Evolutionary conservation across 148 eudicot species (phyloP), one percentile per base, ranked within the genome.

Genomic region (Vaccinium corymbosum): DNA sequence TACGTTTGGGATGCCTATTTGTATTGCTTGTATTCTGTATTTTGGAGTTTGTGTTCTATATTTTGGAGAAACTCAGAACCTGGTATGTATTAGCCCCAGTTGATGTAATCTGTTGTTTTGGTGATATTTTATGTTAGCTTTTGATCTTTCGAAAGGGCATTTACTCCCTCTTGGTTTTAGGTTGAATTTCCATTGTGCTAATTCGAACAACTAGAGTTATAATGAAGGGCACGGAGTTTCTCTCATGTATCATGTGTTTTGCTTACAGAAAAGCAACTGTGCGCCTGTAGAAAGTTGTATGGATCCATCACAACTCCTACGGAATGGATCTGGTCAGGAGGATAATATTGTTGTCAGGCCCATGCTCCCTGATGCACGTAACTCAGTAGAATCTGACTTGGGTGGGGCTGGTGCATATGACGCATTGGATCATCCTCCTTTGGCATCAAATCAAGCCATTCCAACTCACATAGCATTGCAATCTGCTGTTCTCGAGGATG

Each of bases 241-340:
- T 70, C 56, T 78, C 6, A 10, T 55, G 7, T 56, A 9, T 52
- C 38, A 72, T 38, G 29, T 81, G 61, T 73, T 85, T 64, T 78
- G 48, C 84, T 59, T 86, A 84, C 92, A 96, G 99, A 91, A 91
- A 92, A 89, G 86, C 79, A 93, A 84, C 87, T 87, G 86, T 82
- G 94, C 89, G 46, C 87, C 91, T 49, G 89, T 83, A 64, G 98
- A 92, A 87, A 92, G 89, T 83, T 91, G 87, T 87, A 62, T 86
- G 55, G 93, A 89, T 89, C 98, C 85, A 82, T 80, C 90, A 61
- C 92, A 88, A 80, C 79, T 85, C 79, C 48, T 88, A 66, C 90
- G 86, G 80, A 89, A 88, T 82, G 92, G 93, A 81, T 91, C 89
- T 82, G 84, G 85, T 83, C 91, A 88, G 66, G 95, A 90, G 79